Percentiles rank a stretch among this genome's conserved stretches.
Evolutionary conservation across 495 filamentous ascomycete genomes (phyloP).

Genomic region (Clohesyomyces aquaticus): DNA sequence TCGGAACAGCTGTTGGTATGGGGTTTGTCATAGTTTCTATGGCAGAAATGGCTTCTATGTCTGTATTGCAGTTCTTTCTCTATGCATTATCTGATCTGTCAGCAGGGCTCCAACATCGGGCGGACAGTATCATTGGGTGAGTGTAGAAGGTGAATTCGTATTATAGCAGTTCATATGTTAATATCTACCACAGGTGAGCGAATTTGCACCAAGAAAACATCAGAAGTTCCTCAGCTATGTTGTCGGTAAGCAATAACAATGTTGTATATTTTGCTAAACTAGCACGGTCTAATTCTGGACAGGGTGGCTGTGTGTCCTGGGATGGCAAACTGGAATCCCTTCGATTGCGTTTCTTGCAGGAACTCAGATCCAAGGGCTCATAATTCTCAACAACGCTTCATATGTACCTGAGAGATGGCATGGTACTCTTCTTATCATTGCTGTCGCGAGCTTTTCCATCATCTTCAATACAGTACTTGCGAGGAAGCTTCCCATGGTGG

Average conservation of each 20-base stretch:
- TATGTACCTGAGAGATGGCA: slow-evolving; percentile 43
- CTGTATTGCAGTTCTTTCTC: not conserved
- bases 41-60: slow-evolving; percentile 43
- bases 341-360: slow-evolving; percentile 48
- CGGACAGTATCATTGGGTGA: slow-evolving; percentile 62
- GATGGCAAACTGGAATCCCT: slow-evolving; percentile 48
- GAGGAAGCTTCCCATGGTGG: slow-evolving; percentile 40
- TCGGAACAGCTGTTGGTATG: slow-evolving; percentile 28
- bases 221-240: slow-evolving; percentile 55
- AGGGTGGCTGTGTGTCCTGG: slow-evolving; percentile 48
- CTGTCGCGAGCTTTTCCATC: slow-evolving; percentile 36
- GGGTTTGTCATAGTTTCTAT: slow-evolving; percentile 23
- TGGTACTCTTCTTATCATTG: slow-evolving; percentile 40
- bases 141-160: too few relatives aligned
- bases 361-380: slow-evolving; percentile 52
- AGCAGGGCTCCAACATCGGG: slow-evolving; percentile 51
- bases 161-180: too few relatives aligned
- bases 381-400: slow-evolving; percentile 46
- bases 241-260: slow-evolving; percentile 45
- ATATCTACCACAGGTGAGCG: too few relatives aligned
- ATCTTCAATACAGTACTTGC: slow-evolving; percentile 46
- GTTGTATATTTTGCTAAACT: not conserved
- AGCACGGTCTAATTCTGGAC: slow-evolving; percentile 12
- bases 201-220: slow-evolving; percentile 51
- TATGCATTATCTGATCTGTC: slow-evolving; percentile 25